A percentile compares a stretch with the other conserved stretches of the same genome.
phyloP scores from a whole-genome alignment of 2,329 filamentous ascomycete genomes.

The Endoconidiophora polonica region DNA sequence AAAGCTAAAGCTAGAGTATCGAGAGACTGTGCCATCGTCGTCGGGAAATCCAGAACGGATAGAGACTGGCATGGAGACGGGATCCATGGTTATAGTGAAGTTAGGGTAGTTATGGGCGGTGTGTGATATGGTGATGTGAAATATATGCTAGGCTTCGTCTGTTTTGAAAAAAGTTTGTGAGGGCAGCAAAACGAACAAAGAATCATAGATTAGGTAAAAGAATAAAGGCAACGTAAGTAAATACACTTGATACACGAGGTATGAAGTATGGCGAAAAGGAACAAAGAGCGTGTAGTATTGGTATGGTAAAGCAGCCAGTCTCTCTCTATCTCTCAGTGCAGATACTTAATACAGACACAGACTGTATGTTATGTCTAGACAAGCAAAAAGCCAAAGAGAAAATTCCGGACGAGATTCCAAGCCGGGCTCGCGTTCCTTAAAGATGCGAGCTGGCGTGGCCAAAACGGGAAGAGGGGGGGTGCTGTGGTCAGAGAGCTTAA shows the following conservation, averaged over 20 bases:
- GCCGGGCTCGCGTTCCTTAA: conserved; percentile 13
- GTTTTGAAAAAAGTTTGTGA: not conserved
- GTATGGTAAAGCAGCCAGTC: too few relatives aligned
- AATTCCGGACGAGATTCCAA: conserved; percentile 12
- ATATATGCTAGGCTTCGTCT: too few relatives aligned
- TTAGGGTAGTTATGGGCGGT: not conserved
- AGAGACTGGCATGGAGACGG: conserved; percentile 5
- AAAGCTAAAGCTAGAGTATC: conserved; percentile 7
- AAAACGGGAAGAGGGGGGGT: conserved; percentile 5
- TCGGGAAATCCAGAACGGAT: conserved; percentile 1
- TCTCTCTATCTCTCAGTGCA: too few relatives aligned
- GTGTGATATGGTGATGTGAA: not conserved
- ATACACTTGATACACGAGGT: not conserved
- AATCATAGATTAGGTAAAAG: not conserved
- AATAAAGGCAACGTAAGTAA: not conserved
- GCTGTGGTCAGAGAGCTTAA: not conserved
- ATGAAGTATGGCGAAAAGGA: not conserved
- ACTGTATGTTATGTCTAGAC: conserved; percentile 5
- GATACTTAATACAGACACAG: too few relatives aligned
- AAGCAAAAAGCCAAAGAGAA: conserved; percentile 5
- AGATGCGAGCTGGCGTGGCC: conserved; percentile 8
- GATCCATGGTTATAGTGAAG: conserved; percentile 4
- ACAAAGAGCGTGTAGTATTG: not conserved
- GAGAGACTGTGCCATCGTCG: conserved; percentile 1
- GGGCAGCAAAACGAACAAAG: not conserved